Conservation (phyloP, 192 early-diverging fungal species). For the Lunasporangiospora selenospora region DNA sequence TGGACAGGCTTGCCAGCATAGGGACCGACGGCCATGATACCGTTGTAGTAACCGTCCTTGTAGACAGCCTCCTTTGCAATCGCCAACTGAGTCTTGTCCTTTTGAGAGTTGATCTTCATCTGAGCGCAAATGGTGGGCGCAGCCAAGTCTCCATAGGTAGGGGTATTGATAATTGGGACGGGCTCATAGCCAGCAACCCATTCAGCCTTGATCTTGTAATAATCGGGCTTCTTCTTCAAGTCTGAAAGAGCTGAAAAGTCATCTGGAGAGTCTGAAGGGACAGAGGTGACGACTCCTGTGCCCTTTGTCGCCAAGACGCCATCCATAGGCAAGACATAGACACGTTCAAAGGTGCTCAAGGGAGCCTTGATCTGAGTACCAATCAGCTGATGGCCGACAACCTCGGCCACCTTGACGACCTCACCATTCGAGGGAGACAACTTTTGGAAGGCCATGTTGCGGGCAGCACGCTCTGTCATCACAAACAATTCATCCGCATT, state of each 20-base stretch:
- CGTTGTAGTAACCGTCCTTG: constrained; percentile 98
- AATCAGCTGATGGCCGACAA: constrained; percentile 81
- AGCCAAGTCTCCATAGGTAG: constrained; percentile 83
- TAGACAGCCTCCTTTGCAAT: constrained; percentile 95
- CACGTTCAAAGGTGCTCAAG: constrained; percentile 73
- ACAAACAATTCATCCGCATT: constrained; percentile 83
- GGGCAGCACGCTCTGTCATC: constrained; percentile 90
- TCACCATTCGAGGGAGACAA: constrained; percentile 75
- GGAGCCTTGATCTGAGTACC: constrained; percentile 93
- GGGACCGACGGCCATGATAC: constrained; percentile 85
- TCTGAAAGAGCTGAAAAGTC: constrained; percentile 93
- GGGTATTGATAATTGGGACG: constrained; percentile 86
- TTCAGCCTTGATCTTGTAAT: constrained; percentile 86
- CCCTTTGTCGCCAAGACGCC: constrained; percentile 95
- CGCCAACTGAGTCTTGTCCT: constrained; percentile 92
- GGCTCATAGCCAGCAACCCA: constrained; percentile 90
- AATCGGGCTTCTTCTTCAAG: constrained; percentile 92
- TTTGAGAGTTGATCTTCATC: constrained; percentile 96
- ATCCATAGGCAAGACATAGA: constrained; percentile 98
- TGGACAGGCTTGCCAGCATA: constrained; percentile 85
- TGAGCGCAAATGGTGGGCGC: constrained; percentile 87
- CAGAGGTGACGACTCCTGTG: constrained; percentile 98
- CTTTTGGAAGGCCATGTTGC: constrained; percentile 97
- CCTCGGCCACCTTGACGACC: constrained; percentile 71
- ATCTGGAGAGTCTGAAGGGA: constrained; percentile 98